Percentiles rank a stretch among this genome's conserved stretches.
These are phyloP conservation scores for Globisporangium orthogonon DNA, from an alignment of 352 stramenopile genomes.

Conservation along the genomic window DNA sequence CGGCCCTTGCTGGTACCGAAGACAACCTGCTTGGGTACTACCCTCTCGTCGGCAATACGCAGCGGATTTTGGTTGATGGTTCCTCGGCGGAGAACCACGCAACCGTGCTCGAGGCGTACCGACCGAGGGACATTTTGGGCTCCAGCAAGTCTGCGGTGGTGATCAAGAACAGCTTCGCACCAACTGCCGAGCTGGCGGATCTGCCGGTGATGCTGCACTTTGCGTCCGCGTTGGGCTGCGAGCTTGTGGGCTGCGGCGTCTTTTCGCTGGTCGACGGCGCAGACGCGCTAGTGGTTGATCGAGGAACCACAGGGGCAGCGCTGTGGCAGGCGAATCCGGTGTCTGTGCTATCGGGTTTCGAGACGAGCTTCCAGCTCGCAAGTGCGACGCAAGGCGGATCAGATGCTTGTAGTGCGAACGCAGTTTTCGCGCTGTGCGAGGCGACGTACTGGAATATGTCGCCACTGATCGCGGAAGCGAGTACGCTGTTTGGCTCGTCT, in stretches of 20 bases:
- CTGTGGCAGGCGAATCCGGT: slow-evolving; percentile 45
- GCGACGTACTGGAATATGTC: slow-evolving; percentile 62
- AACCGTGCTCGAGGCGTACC: slow-evolving; percentile 42
- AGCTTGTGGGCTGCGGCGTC: slow-evolving; percentile 35
- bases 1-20: slow-evolving; percentile 32
- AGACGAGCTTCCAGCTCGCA: slow-evolving; percentile 33
- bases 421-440: slow-evolving; percentile 50
- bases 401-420: slow-evolving; percentile 3
- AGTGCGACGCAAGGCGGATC: neutral
- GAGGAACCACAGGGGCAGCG: slow-evolving; percentile 19
- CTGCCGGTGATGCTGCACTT: slow-evolving; percentile 41
- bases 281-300: slow-evolving; percentile 20
- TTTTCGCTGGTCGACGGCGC: slow-evolving; percentile 27
- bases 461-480: slow-evolving; percentile 35
- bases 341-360: slow-evolving; percentile 39
- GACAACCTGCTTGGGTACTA: slow-evolving; percentile 62
- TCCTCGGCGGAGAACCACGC: slow-evolving; percentile 74
- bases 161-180: slow-evolving; percentile 21
- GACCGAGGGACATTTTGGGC: slow-evolving; percentile 3
- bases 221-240: slow-evolving; percentile 23
- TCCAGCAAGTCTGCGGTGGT: neutral
- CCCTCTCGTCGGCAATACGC: slow-evolving; percentile 54
- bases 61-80: slow-evolving; percentile 60
- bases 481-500: slow-evolving; percentile 12
- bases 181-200: slow-evolving; percentile 15